A percentile compares a stretch with the other conserved stretches of the same genome.
These are phyloP conservation scores for Aureobasidium uvarum DNA, from an alignment of 2,329 filamentous ascomycete species.

Conservation along the genomic window DNA sequence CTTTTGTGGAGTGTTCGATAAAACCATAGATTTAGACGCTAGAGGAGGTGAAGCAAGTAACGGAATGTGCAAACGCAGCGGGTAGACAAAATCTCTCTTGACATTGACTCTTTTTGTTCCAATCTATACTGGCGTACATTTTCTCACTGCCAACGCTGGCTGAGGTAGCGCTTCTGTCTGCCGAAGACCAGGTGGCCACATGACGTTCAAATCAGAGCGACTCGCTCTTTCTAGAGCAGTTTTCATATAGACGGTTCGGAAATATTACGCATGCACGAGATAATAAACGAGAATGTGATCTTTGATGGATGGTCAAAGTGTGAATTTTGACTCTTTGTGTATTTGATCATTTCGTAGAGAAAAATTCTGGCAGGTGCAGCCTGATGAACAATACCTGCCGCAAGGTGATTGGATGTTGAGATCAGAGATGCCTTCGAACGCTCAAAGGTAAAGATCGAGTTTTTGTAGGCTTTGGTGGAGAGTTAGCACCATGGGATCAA, in stretches of 20 bases:
- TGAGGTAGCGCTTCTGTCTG: neutral
- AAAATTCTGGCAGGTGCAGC: too few species aligned
- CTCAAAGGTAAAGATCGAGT: conserved; percentile 34
- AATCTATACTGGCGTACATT: neutral
- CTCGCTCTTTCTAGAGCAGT: too few species aligned
- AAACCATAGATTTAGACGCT: neutral
- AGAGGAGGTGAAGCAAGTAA: neutral
- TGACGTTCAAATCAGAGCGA: too few species aligned
- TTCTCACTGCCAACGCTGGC: neutral
- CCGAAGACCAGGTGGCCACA: too few species aligned
- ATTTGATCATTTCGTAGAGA: too few species aligned
- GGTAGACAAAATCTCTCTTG: neutral
- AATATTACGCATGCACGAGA: too few species aligned
- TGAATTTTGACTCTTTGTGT: too few species aligned
- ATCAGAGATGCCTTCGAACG: conserved; percentile 32
- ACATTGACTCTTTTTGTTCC: neutral
- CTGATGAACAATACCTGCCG: too few species aligned
- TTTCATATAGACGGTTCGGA: too few species aligned
- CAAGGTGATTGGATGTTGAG: too few species aligned
- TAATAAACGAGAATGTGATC: too few species aligned
- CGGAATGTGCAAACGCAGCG: neutral
- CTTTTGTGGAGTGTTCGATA: conserved; percentile 17
- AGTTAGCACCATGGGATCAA: neutral
- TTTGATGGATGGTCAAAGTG: too few species aligned
- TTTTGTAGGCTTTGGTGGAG: neutral